Evolutionary conservation across 139 green algal species (phyloP), one percentile per base, ranked within the genome.

Genomic region (Nannochloris sp.): DNA sequence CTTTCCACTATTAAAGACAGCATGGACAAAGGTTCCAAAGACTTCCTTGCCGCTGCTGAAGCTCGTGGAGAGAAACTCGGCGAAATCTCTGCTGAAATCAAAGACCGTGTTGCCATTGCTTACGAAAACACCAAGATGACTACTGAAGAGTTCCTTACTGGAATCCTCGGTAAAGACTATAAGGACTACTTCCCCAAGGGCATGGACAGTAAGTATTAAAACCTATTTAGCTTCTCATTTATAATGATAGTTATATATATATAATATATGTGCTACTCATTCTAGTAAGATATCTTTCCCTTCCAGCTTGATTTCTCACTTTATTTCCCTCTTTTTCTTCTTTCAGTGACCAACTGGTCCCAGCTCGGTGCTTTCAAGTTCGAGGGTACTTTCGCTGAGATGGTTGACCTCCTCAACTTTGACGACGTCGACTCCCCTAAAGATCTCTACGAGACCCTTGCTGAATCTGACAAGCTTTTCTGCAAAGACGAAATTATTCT

Each of bases 401-500:
- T 45, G 9, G 9, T 45, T 45, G 37, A 45, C 37, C 12, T 45
- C 12, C 9, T 9, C 37, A 19, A 9, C 12, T 24, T 54, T 23
- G 45, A 10, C 45, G 24, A 54, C 8, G 45, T 15, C 15, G 15
- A 54, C 12, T 29, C 12, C 15, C 8, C 24, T 25, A 30, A 23
- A 8, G 54, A 60, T 24, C 30, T 27, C 13, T 60, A 60, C 30
- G 27, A 60, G 13, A 19, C 27, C 29, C 14, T 60, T 9, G 29
- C 13, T 24, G 54, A 60, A 7, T 5, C 24, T 6, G 45, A 54
- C 6, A 30, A 24, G 13, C 30, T 42, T 23, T 38, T 37, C 34
- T 58, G 38, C 44, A 56, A n/a, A 14, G 32, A 33, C n/a, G 48
- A 70, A 64, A 33, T 54, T 1, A 69, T 54, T 33, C 55, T 6